Percentiles rank a stretch among this genome's conserved stretches.
phyloP scores from a whole-genome alignment of 306 rosid species.

The Alnus rubra region DNA sequence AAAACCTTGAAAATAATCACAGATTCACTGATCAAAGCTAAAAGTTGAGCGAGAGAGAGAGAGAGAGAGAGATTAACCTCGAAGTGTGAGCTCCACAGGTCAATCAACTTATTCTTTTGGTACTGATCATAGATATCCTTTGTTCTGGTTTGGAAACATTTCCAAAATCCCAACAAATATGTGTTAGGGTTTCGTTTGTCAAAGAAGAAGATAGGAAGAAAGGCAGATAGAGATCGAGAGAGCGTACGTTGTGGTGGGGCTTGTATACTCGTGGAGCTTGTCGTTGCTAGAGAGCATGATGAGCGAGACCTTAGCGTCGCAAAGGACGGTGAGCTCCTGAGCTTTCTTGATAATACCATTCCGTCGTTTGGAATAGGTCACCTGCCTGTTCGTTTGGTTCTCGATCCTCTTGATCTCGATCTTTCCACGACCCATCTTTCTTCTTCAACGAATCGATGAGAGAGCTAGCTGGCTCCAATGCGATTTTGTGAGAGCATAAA shows the following conservation, averaged over 20 bases:
- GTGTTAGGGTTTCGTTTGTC: background rate
- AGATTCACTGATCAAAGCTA: background rate
- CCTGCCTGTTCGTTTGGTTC: conserved; percentile 85
- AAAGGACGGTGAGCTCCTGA: conserved; percentile 80
- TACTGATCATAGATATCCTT: conserved; percentile 68
- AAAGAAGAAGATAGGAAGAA: background rate
- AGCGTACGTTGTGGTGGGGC: conserved; percentile 55
- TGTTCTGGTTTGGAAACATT: conserved; percentile 32
- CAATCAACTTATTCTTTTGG: conserved; percentile 50
- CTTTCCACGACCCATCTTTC: conserved; percentile 75
- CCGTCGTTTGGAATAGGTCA: conserved; percentile 77
- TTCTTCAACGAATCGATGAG: background rate
- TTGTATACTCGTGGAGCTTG: conserved; percentile 65
- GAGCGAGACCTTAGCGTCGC: conserved; percentile 84
- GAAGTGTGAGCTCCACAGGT: conserved; percentile 72
- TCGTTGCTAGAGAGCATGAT: conserved; percentile 70
- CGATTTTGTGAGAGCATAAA: too few relatives aligned
- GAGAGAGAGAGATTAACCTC: conserved; percentile 53
- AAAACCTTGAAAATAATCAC: background rate
- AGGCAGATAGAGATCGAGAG: background rate
- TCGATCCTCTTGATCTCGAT: conserved; percentile 76
- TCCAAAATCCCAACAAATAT: background rate
- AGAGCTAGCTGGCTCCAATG: background rate
- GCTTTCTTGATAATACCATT: conserved; percentile 94
- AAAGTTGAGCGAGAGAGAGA: background rate